Base-by-base conservation (phyloP, 1,284 basidiomycete genomes). In the Puccinia triticina region DNA sequence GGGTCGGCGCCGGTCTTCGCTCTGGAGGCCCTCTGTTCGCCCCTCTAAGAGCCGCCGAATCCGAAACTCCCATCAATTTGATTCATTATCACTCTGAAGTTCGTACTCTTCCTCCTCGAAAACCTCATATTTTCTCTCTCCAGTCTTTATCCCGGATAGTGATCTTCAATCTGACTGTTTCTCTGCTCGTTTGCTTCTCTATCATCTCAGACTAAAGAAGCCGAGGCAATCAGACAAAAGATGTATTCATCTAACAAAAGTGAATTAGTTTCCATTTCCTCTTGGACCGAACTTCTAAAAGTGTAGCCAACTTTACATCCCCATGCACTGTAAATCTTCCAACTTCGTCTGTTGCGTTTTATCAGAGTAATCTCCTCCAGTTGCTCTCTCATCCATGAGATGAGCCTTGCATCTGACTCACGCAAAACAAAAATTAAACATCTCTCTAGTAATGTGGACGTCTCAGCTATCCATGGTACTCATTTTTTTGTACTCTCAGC, bases 21-120 rank as follows among this genome's bases (percentile, higher is more conserved):
- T 83, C 84, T 5, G 86, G 84, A 55, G 86, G 84, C n/a, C 83
- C 84, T 1, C 66, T 86, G 37, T 86, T 86, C 83, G 84, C 84
- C 1, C 85, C 86, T 61, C 37, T 85, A 69, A 71, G 85, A 75
- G 85, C 85, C n/a, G 84, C 84, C 64, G 85, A 86, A 76, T 83
- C 83, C 0, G 85, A 86, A 76, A 61, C 74, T 7, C 85, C 85
- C 84, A 83, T 85, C 26, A 79, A 84, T 21, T 57, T 86, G 59
- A 55, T 76, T 64, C 84, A 85, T 57, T 85, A 83, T 61, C 84
- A 85, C 71, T 83, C 85, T 21, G 83, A 85, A 26, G 85, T 86
- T 72, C 82, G 84, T 79, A 23, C 26, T 61, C 55, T 57, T 71
- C 23, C 12, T 29, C n/a, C n/a, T n/a, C n/a, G n/a, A n/a, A n/a